These are phyloP conservation scores for Gentiana dahurica DNA, from an alignment of 257 asterid genomes.

Conservation along the genomic window DNA sequence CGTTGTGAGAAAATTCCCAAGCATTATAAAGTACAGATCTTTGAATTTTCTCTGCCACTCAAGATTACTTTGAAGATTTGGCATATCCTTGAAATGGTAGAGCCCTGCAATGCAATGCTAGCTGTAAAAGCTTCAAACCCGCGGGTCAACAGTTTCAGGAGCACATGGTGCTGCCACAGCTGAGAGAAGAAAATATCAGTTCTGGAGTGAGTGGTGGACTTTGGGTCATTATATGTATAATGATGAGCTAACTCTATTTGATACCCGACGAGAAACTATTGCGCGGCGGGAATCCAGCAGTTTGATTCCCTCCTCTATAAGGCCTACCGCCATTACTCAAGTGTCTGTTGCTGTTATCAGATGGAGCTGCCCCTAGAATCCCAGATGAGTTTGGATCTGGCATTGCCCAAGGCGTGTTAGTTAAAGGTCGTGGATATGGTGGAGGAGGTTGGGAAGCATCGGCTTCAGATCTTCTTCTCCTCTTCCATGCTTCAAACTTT, in stretches of 20 bases:
- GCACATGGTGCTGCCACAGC: conserved; percentile 20
- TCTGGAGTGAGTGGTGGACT: conserved; percentile 13
- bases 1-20: conserved; percentile 18
- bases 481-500: conserved; percentile 95
- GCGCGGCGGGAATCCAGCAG: conserved; percentile 43
- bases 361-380: conserved; percentile 92
- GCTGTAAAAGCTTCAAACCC: conserved; percentile 20
- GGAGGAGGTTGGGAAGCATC: conserved; percentile 57
- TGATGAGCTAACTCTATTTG: conserved; percentile 23
- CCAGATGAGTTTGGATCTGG: conserved; percentile 66
- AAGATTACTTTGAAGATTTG: conserved; percentile 11
- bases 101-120: conserved; percentile 10
- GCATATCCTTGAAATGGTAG: conserved; percentile 22
- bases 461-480: conserved; percentile 80
- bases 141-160: conserved; percentile 10
- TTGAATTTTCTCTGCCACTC: conserved; percentile 22
- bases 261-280: conserved; percentile 62
- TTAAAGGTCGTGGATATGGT: conserved; percentile 44
- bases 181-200: conserved; percentile 14
- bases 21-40: conserved; percentile 21
- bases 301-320: conserved; percentile 37
- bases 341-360: conserved; percentile 39
- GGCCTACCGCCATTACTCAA: conserved; percentile 56
- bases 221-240: conserved; percentile 5
- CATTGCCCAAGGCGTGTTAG: conserved; percentile 40